Conservation (phyloP, 2,329 filamentous ascomycete genomes). For the Calonectria pauciramosa region DNA sequence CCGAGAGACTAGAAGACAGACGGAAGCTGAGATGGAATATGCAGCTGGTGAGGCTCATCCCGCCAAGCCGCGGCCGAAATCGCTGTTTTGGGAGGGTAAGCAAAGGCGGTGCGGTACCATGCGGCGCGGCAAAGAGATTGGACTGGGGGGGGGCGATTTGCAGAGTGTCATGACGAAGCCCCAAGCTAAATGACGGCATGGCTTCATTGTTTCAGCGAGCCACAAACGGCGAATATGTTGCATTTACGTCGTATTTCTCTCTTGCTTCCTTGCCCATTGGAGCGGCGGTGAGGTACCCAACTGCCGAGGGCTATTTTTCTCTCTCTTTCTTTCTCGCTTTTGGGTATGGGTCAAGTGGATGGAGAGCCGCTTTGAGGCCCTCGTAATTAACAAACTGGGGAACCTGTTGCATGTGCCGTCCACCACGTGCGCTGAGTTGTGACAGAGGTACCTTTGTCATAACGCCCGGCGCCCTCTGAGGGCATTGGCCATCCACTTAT, state of each 20-base stretch:
- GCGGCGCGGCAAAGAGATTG: neutral
- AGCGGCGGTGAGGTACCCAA: neutral
- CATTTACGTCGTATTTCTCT: neutral
- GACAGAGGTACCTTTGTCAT: constrained; percentile 31
- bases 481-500: neutral
- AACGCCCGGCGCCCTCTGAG: neutral
- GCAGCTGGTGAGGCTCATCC: constrained; percentile 24
- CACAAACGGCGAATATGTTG: constrained; percentile 13
- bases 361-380: neutral
- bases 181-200: constrained; percentile 1
- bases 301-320: neutral
- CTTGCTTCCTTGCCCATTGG: neutral
- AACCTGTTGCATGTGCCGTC: constrained; percentile 10
- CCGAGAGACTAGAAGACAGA: constrained; percentile 31
- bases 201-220: constrained; percentile 1
- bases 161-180: neutral
- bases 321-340: neutral
- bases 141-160: neutral
- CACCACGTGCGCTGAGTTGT: constrained; percentile 19
- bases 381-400: constrained; percentile 1
- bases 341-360: neutral
- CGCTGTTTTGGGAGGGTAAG: constrained; percentile 1
- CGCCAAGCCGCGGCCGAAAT: constrained; percentile 15
- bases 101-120: constrained; percentile 2
- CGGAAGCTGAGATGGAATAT: constrained; percentile 34